Conservation (phyloP, 805 yeast species). For the Ogataea kodamae region DNA sequence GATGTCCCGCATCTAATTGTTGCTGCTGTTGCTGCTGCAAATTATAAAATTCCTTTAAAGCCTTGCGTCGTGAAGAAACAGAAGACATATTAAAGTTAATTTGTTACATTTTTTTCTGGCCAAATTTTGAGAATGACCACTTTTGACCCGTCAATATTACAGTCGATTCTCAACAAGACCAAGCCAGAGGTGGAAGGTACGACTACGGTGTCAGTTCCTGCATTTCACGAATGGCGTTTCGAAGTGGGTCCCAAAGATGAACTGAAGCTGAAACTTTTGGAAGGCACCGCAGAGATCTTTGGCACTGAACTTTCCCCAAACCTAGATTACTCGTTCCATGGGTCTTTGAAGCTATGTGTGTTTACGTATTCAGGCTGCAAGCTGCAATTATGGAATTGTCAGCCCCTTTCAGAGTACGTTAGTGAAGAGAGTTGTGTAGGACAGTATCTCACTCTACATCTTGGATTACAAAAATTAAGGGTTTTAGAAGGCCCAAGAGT, state of each 20-base stretch:
- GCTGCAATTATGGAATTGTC: conserved; percentile 46
- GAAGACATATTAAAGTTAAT: conserved; percentile 1
- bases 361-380: conserved; percentile 65
- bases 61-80: conserved; percentile 33
- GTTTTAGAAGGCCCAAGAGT: conserved; percentile 45
- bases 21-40: conserved; percentile 31
- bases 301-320: conserved; percentile 89
- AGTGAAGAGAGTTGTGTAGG: conserved; percentile 71
- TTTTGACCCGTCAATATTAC: conserved; percentile 23
- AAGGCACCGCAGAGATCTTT: conserved; percentile 83
- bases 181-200: conserved; percentile 9
- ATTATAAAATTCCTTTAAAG: conserved; percentile 41
- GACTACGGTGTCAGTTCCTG: conserved; percentile 20
- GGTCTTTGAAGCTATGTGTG: conserved; percentile 49
- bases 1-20: conserved; percentile 18
- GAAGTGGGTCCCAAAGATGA: conserved; percentile 52
- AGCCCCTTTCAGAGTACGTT: conserved; percentile 52
- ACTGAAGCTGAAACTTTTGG: conserved; percentile 46
- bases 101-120: conserved; percentile 1
- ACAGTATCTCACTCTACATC: conserved; percentile 63
- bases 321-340: conserved; percentile 54
- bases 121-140: conserved; percentile 6
- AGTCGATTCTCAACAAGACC: conserved; percentile 21
- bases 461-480: conserved; percentile 63
- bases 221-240: conserved; percentile 68